These are phyloP conservation scores for Dactylellina drechsleri DNA, from an alignment of 2,329 filamentous ascomycete species.

Conservation along the genomic window DNA sequence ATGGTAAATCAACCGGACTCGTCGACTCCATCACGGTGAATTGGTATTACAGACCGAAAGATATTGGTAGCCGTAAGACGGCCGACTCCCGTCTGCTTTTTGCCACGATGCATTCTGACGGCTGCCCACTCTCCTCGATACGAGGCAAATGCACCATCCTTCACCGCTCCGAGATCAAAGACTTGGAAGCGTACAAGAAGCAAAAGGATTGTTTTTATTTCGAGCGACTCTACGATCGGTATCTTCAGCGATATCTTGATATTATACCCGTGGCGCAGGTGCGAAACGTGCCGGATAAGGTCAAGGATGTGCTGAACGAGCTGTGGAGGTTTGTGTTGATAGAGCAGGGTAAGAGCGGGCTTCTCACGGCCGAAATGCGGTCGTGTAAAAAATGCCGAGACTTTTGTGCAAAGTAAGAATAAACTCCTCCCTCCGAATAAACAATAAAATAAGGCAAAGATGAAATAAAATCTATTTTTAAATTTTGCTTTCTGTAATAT, in stretches of 20 bases:
- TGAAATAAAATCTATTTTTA: too few species aligned
- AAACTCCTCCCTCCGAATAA: neutral
- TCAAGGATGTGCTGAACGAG: conserved; percentile 95
- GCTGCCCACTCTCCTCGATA: conserved; percentile 88
- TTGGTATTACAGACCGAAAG: conserved; percentile 97
- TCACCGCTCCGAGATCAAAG: conserved; percentile 85
- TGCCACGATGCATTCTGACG: conserved; percentile 98
- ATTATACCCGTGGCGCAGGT: conserved; percentile 91
- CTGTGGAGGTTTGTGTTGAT: conserved; percentile 96
- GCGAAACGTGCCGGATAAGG: conserved; percentile 93
- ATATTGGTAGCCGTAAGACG: conserved; percentile 85
- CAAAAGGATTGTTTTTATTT: conserved; percentile 92
- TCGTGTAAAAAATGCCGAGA: conserved; percentile 89
- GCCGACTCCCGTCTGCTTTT: conserved; percentile 91
- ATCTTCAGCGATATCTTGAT: conserved; percentile 98
- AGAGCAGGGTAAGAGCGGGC: conserved; percentile 91
- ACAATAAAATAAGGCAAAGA: too few species aligned
- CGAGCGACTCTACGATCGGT: conserved; percentile 96
- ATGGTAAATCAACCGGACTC: conserved; percentile 76
- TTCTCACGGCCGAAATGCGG: conserved; percentile 94
- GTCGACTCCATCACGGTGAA: conserved; percentile 92
- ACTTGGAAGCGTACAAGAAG: conserved; percentile 85
- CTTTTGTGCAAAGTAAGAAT: conserved; percentile 85
- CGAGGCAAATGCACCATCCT: conserved; percentile 92
- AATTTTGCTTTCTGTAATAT: neutral